phyloP scores from a whole-genome alignment of 164 flowering plant species.

The Paratinospora sagittata region DNA sequence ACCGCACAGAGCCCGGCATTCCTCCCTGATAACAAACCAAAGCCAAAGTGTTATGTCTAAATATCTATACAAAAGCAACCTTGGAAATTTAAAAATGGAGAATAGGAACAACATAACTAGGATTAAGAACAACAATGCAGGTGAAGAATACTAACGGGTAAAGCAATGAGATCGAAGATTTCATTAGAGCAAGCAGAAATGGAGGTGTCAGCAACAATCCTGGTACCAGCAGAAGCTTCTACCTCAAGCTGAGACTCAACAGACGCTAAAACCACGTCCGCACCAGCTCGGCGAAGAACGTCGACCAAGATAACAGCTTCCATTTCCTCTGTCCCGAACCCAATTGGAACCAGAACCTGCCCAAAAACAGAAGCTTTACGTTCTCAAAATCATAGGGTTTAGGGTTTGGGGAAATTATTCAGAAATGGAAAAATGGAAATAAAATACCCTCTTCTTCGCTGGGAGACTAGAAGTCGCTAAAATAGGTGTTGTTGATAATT shows the following conservation, averaged over 20 bases:
- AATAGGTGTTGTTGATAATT: slow-evolving; percentile 7
- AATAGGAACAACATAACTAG: no score
- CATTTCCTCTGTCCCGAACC: slow-evolving; percentile 85
- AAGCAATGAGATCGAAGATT: slow-evolving; percentile 68
- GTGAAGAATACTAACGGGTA: slow-evolving; percentile 54
- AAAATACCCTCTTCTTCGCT: slow-evolving; percentile 39
- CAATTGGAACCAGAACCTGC: slow-evolving; percentile 85
- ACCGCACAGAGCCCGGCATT: slow-evolving; percentile 89
- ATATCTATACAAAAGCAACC: no score
- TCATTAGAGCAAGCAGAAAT: slow-evolving; percentile 51
- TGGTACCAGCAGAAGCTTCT: slow-evolving; percentile 61
- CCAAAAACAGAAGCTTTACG: background rate
- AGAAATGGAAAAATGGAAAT: background rate
- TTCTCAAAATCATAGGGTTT: background rate
- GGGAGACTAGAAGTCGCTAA: background rate
- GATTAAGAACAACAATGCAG: no score
- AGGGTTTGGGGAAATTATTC: slow-evolving; percentile 4
- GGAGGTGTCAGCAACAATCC: slow-evolving; percentile 63
- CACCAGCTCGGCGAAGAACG: slow-evolving; percentile 84
- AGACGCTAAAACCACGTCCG: slow-evolving; percentile 73
- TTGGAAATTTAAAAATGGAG: no score
- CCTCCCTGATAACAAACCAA: slow-evolving; percentile 53
- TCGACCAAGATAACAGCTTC: slow-evolving; percentile 73
- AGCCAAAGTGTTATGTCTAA: background rate
- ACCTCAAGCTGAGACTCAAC: slow-evolving; percentile 75